phyloP scores from a whole-genome alignment of 768 basidiomycete genomes.

The Stropharia rugosoannulata region DNA sequence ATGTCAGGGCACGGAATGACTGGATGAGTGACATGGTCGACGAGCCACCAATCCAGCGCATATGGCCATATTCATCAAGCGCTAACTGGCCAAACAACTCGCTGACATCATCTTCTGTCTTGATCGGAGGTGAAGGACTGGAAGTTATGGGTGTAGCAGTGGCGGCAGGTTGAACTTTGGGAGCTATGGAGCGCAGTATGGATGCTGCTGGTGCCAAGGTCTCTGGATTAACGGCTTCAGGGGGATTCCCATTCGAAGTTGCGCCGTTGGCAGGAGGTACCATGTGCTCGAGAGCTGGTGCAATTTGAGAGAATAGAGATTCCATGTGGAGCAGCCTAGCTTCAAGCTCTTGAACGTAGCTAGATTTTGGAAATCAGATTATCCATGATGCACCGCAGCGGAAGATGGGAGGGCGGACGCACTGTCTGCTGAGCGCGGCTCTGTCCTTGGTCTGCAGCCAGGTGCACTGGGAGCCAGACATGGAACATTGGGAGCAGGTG shows the following conservation, averaged over 20 bases:
- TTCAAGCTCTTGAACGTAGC: constrained; percentile 92
- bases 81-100: constrained; percentile 88
- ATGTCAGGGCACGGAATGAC: constrained; percentile 76
- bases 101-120: constrained; percentile 72
- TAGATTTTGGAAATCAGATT: constrained; percentile 27
- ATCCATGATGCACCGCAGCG: background rate
- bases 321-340: constrained; percentile 88
- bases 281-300: constrained; percentile 72
- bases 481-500: constrained; percentile 77
- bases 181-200: constrained; percentile 34
- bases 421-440: constrained; percentile 89
- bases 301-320: constrained; percentile 77
- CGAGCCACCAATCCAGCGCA: constrained; percentile 91
- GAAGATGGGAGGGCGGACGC: constrained; percentile 29
- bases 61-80: constrained; percentile 85
- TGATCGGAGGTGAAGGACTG: constrained; percentile 33
- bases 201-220: constrained; percentile 33
- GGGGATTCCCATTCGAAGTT: constrained; percentile 26
- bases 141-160: constrained; percentile 33
- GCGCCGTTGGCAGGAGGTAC: constrained; percentile 51
- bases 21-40: constrained; percentile 92
- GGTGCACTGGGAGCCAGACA: constrained; percentile 76
- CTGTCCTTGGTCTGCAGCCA: constrained; percentile 93
- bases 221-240: constrained; percentile 31
- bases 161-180: constrained; percentile 29